These are phyloP conservation scores for Penicillium janthinellum DNA, from an alignment of 2,329 filamentous ascomycete genomes.

Conservation along the genomic window DNA sequence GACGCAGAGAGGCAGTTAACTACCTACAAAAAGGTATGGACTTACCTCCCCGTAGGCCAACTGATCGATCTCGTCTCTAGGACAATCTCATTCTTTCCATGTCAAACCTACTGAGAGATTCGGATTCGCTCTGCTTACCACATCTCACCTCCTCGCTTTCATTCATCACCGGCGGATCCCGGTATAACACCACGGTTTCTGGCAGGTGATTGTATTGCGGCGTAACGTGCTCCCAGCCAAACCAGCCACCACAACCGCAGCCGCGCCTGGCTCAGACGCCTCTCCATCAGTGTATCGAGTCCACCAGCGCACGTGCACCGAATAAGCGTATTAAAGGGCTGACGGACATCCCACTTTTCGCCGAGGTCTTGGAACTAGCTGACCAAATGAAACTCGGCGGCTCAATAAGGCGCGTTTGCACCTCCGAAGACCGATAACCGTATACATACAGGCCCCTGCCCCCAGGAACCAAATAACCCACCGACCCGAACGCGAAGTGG, in stretches of 20 bases:
- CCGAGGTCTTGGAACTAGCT: conserved; percentile 14
- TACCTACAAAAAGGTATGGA: background rate
- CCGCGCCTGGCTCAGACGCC: conserved; percentile 1
- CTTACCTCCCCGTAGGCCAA: background rate
- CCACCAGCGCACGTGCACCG: conserved; percentile 13
- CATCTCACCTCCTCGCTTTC: background rate
- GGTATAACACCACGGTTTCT: conserved; percentile 2
- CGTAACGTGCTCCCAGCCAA: conserved; percentile 5
- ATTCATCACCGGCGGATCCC: conserved; percentile 2
- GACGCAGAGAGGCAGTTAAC: background rate
- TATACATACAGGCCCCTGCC: conserved; percentile 2
- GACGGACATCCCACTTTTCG: conserved; percentile 9
- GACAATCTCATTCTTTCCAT: background rate
- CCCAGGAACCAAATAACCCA: conserved; percentile 4
- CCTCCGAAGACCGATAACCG: conserved; percentile 7
- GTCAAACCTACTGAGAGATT: background rate
- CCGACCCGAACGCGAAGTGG: conserved; percentile 12
- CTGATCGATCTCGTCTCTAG: background rate
- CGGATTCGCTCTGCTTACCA: background rate
- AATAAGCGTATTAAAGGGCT: conserved; percentile 3
- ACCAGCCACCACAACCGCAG: conserved; percentile 6
- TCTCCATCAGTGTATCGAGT: conserved; percentile 12
- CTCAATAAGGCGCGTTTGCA: conserved; percentile 6
- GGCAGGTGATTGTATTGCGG: background rate
- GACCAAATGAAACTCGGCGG: conserved; percentile 2